Base-by-base conservation (phyloP, 495 filamentous ascomycete genomes). In the Annulohypoxylon nitens region DNA sequence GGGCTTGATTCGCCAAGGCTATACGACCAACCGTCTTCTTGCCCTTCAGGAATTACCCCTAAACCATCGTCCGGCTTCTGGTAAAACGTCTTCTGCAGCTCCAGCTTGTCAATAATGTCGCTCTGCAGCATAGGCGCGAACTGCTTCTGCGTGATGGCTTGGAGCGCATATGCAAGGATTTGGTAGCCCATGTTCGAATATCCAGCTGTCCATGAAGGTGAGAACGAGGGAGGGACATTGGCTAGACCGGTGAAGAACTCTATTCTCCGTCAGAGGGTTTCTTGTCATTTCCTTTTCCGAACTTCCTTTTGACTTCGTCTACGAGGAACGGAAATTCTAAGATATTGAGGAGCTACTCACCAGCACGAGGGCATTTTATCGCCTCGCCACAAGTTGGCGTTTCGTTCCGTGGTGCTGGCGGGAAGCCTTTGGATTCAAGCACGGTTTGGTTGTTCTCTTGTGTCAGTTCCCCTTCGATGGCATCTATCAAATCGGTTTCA, bases 131-230 rank as follows among this genome's bases (percentile, higher is more conserved):
- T 79, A 0, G 80, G 50, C 7, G 81, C 62, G 61, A 87, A 86
- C 0, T 70, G 64, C 55, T 80, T 85, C 5, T 83, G 83, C 1
- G 84, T 86, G 45, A 90, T 86, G 54, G 81, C 81, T 61, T 89
- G 86, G 39, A 90, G 80, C 1, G 84, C 86, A 54, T 87, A 85
- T 0, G 83, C 84, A 11, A 90, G 80, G 51, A 90, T 80, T 50
- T 84, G 81, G 67, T 83, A 89, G 0, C 81, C 87, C 3, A 82
- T 83, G 76, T 90, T 89, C 10, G 88, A 88, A 76, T 90, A 91
- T 12, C 83, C 82, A 0, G 88, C 84, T 4, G 83, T 86, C 7
- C 82, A 70, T 41, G 79, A 83, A 3, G 87, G 83, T 0, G 80
- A 70, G 70, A 83, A 88, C 7, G 85, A 81, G 0, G 88, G 88